Evolutionary conservation across 192 early-diverging fungal genomes (phyloP), one percentile per base, ranked within the genome.

Genomic region (Chytriomyces hyalinus): DNA sequence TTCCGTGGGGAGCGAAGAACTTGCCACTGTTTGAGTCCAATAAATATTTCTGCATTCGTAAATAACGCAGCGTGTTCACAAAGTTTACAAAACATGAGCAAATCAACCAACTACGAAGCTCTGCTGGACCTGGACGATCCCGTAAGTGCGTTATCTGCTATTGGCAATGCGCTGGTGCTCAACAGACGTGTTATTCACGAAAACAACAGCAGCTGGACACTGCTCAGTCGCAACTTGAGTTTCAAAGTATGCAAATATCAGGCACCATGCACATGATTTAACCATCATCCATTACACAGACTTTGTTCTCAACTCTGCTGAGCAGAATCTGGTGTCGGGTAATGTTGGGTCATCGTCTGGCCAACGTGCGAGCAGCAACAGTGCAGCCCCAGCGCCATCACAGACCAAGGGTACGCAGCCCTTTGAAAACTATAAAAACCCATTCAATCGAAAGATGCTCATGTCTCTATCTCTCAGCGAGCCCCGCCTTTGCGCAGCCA

Each of bases 291-390:
- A 47, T 44, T 59, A 4, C 47, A 3, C 66, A 87, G 84, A 87
- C 70, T 89, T 89, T 74, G 83, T 89, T 20, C 83, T 87, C 24
- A 80, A 76, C n/a, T 73, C 67, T 2, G 87, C 86, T 13, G 85
- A 88, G 67, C 68, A 81, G 66, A 81, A 85, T 22, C 76, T 81
- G 10, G 65, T 68, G 9, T 24, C 67, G 53, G 79, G 83, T 22
- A 72, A 65, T 26, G 70, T 80, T 50, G 63, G 47, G 44, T 28
- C 62, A 7, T 36, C 15, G 20, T 47, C 62, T 13, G 63, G 43
- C 8, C 47, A 28, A 6, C 15, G 13, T 46, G 43, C 59, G 0
- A 15, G 43, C 45, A 49, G 22, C 6, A 20, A 36, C 36, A 36
- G 36, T 36, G 36, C 36, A 36, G 36, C 36, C 36, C 36, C 36